Percentiles rank a stretch among this genome's conserved stretches.
Evolutionary conservation across 2,329 filamentous ascomycete species (phyloP).

Genomic region (Davidsoniella eucalypti): DNA sequence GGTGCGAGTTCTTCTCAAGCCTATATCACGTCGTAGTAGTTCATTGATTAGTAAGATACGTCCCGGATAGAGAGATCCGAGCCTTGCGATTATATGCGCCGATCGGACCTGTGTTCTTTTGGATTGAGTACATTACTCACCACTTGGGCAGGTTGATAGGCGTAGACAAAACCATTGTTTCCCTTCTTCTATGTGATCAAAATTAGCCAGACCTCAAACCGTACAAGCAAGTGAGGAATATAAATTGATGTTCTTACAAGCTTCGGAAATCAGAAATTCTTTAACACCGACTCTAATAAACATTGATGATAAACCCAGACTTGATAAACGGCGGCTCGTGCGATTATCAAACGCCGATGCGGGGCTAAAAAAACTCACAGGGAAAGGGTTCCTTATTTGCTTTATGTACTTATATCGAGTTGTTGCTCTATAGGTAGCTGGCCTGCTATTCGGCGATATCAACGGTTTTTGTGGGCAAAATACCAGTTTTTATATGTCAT

Average conservation of each 20-base stretch:
- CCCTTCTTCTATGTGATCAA: background rate
- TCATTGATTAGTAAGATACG: background rate
- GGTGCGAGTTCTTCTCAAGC: slow-evolving; percentile 81
- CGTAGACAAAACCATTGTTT: slow-evolving; percentile 14
- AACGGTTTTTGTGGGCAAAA: too few species aligned
- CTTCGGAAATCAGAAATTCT: background rate
- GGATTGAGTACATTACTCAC: slow-evolving; percentile 14
- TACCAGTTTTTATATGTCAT: too few species aligned
- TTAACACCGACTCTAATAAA: background rate
- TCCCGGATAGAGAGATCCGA: background rate
- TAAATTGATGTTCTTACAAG: too few species aligned
- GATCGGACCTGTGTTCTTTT: background rate
- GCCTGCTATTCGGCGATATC: too few species aligned
- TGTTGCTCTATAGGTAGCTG: too few species aligned
- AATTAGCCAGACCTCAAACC: too few species aligned
- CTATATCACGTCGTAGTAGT: slow-evolving; percentile 27
- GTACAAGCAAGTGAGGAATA: too few species aligned
- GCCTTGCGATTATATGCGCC: background rate
- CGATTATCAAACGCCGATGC: background rate
- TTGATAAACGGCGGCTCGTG: background rate
- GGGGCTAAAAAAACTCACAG: background rate
- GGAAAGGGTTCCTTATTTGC: too few species aligned
- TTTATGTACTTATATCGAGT: too few species aligned
- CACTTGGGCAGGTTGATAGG: slow-evolving; percentile 30
- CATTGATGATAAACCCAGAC: too few species aligned